A percentile compares a stretch with the other conserved stretches of the same genome.
Conservation (phyloP, 2,329 filamentous ascomycete species). For the Corniculantispora saksenae region DNA sequence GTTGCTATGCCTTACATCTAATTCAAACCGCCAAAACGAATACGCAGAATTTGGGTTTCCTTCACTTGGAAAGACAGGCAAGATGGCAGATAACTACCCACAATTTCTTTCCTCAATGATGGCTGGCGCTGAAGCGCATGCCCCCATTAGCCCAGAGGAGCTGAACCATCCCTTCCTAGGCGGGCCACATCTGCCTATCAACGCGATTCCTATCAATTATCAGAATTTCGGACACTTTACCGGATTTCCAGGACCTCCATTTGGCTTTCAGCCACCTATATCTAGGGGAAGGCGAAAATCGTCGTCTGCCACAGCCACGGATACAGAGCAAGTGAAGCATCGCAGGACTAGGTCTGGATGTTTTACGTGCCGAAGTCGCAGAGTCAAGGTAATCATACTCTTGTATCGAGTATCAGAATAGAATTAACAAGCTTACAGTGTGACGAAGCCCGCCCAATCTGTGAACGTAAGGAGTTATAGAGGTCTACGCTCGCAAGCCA, state of each 20-base stretch:
- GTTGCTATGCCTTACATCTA: not conserved
- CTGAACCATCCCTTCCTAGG: conserved; percentile 30
- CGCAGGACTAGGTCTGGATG: conserved; percentile 91
- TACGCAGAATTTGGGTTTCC: not conserved
- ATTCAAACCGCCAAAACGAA: not conserved
- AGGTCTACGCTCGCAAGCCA: conserved; percentile 19
- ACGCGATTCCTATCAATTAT: conserved; percentile 32
- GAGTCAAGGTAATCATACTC: conserved; percentile 69
- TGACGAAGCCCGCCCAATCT: conserved; percentile 84
- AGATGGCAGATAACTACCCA: conserved; percentile 59
- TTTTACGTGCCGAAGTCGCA: conserved; percentile 82
- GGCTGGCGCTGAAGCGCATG: conserved; percentile 45
- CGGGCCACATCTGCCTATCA: conserved; percentile 34
- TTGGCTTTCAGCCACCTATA: conserved; percentile 49
- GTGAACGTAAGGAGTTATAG: conserved; percentile 63
- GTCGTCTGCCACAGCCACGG: conserved; percentile 34
- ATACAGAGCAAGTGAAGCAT: conserved; percentile 80
- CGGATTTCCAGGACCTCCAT: conserved; percentile 51
- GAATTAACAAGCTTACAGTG: conserved; percentile 58
- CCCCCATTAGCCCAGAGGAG: conserved; percentile 42
- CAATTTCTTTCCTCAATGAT: conserved; percentile 57
- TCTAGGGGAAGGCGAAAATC: conserved; percentile 55
- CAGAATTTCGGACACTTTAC: conserved; percentile 51
- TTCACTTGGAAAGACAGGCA: not conserved
- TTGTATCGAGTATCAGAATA: not conserved